Evolutionary conservation across 2,329 filamentous ascomycete genomes (phyloP).

Genomic region (Sclerotinia trifoliorum): DNA sequence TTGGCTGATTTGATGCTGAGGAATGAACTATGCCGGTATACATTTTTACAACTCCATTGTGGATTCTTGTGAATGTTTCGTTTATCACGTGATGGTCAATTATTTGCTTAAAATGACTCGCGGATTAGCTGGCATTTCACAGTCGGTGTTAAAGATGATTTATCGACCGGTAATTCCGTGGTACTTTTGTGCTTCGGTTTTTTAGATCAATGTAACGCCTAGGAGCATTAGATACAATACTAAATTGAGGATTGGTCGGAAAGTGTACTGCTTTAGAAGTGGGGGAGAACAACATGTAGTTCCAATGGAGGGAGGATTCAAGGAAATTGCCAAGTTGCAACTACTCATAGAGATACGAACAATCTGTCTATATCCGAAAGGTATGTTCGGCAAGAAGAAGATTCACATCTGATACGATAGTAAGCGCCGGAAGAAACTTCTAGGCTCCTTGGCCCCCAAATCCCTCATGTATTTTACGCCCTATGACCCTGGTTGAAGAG

Average conservation of each 20-base stretch:
- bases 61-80: too few relatives aligned
- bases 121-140: too few relatives aligned
- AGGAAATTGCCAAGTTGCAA: background rate
- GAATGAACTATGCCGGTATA: too few relatives aligned
- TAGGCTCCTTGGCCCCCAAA: background rate
- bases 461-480: constrained; percentile 5
- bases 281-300: too few relatives aligned
- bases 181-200: background rate
- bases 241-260: background rate
- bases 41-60: too few relatives aligned
- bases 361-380: background rate
- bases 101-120: too few relatives aligned
- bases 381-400: too few relatives aligned
- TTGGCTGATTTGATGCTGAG: too few relatives aligned
- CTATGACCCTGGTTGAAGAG: background rate
- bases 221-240: background rate
- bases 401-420: background rate
- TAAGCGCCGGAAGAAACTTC: background rate
- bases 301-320: background rate
- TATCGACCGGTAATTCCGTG: background rate
- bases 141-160: background rate
- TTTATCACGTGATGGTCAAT: too few relatives aligned
- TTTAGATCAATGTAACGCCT: background rate
- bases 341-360: background rate
- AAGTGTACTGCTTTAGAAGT: background rate